phyloP scores from a whole-genome alignment of 176 grass and related monocot species.

The Avena sativa region DNA sequence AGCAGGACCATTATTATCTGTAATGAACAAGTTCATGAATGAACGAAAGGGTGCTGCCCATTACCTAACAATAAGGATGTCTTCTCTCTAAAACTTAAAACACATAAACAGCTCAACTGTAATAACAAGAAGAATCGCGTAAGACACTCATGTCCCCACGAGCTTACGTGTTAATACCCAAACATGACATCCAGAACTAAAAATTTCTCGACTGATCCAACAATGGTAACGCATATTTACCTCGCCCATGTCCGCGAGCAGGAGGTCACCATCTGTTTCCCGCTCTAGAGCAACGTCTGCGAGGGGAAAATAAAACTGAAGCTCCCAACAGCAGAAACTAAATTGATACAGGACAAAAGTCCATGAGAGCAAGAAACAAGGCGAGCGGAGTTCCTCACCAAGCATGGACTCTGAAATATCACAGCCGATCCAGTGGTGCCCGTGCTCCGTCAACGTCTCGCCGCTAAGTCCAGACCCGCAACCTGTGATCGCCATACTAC shows the following conservation, averaged over 20 bases:
- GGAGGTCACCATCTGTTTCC: conserved; percentile 79
- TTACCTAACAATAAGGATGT: not conserved
- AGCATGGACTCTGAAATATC: conserved; percentile 96
- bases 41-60: not conserved
- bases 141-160: not conserved
- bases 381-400: conserved; percentile 48
- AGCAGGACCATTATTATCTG: not conserved
- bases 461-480: conserved; percentile 94
- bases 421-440: conserved; percentile 94
- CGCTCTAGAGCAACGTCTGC: conserved; percentile 86
- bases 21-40: not conserved
- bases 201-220: not conserved
- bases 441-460: conserved; percentile 80
- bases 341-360: not conserved
- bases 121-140: not conserved
- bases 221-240: conserved; percentile 37
- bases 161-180: too few species aligned
- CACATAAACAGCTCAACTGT: not conserved
- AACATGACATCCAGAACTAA: not conserved
- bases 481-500: conserved; percentile 41
- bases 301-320: not conserved
- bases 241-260: conserved; percentile 97
- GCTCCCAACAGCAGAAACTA: not conserved
- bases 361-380: not conserved
- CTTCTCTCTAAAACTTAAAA: not conserved